A percentile compares a stretch with the other conserved stretches of the same genome.
These are phyloP conservation scores for Megacollybia marginata DNA, from an alignment of 768 basidiomycete genomes.

Conservation along the genomic window DNA sequence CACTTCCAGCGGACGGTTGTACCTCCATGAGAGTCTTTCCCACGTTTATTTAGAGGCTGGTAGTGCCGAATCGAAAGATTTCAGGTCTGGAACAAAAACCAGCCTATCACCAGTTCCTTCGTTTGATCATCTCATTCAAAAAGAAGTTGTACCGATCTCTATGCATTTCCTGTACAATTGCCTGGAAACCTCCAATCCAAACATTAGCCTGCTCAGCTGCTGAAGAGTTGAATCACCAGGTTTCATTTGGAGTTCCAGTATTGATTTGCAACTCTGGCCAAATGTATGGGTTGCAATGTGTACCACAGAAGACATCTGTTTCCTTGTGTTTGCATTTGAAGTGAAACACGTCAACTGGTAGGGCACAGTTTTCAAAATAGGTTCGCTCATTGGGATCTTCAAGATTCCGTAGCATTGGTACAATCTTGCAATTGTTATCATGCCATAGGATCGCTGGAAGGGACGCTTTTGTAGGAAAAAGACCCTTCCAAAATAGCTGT, in stretches of 20 bases:
- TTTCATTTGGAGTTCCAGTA: slow-evolving; percentile 11
- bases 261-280: slow-evolving; percentile 33
- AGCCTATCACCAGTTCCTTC: no score
- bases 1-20: no score
- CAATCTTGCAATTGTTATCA: slow-evolving; percentile 19
- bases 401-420: slow-evolving; percentile 11
- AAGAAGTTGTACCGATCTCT: slow-evolving; percentile 25
- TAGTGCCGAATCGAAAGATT: no score
- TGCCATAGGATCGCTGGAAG: slow-evolving; percentile 19
- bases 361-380: slow-evolving; percentile 14
- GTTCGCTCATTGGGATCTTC: not conserved
- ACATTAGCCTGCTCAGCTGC: slow-evolving; percentile 32
- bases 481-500: slow-evolving; percentile 15
- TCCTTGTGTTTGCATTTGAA: slow-evolving; percentile 26
- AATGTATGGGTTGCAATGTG: slow-evolving; percentile 23
- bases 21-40: no score
- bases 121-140: slow-evolving; percentile 30
- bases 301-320: slow-evolving; percentile 15
- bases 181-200: slow-evolving; percentile 32
- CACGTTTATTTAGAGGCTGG: no score
- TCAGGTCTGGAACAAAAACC: no score
- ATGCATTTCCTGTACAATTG: slow-evolving; percentile 28
- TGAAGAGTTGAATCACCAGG: slow-evolving; percentile 35
- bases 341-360: slow-evolving; percentile 30
- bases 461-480: slow-evolving; percentile 16